These are phyloP conservation scores for Trichoderma orchidacearum DNA, from an alignment of 495 filamentous ascomycete species.

Conservation along the genomic window DNA sequence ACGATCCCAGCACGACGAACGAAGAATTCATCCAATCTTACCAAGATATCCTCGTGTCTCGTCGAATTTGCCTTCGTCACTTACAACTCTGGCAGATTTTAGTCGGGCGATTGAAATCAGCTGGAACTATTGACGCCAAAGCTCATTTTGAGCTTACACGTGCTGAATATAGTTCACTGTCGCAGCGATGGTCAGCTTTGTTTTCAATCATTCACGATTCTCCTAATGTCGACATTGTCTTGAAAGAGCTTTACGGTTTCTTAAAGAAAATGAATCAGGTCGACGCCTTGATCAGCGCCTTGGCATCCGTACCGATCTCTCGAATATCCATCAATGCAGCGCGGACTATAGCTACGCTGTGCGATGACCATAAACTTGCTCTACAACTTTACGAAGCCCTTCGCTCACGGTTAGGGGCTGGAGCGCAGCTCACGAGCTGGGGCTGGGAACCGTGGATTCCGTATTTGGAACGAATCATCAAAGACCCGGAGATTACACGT, in stretches of 20 bases:
- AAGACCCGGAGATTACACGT: neutral
- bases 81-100: neutral
- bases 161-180: neutral
- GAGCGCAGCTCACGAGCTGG: neutral
- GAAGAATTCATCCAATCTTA: neutral
- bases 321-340: neutral
- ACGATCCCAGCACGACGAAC: neutral
- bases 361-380: neutral
- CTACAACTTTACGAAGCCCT: neutral
- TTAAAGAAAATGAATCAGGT: neutral
- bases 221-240: neutral
- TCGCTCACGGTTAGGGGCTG: neutral
- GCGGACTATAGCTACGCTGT: neutral
- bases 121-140: neutral
- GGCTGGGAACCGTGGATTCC: neutral
- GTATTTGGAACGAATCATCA: neutral
- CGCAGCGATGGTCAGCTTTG: neutral
- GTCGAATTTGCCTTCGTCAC: neutral
- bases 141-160: neutral
- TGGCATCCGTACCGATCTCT: neutral
- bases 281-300: neutral
- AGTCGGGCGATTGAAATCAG: neutral
- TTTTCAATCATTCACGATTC: neutral
- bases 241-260: neutral
- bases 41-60: neutral